Evolutionary conservation across 495 filamentous ascomycete species (phyloP).

Genomic region (Aspergillus homomorphus): DNA sequence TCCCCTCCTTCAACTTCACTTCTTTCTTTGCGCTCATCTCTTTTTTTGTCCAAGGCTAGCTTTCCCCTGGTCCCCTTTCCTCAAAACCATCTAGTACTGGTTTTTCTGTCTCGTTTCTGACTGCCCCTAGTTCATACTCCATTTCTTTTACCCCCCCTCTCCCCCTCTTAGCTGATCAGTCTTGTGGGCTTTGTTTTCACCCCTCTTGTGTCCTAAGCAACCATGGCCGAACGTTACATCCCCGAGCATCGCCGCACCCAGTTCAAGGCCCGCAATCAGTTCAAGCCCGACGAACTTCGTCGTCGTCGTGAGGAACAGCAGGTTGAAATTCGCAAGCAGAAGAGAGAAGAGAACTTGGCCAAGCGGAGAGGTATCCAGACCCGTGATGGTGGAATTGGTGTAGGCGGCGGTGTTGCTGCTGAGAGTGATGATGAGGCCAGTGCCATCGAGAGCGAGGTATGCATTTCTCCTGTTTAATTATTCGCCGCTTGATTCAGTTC

Average conservation of each 20-base stretch:
- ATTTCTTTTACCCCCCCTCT: constrained; percentile 19
- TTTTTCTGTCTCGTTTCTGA: constrained; percentile 34
- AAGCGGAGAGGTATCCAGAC: constrained; percentile 92
- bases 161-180: constrained; percentile 8
- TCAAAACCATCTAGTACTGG: constrained; percentile 26
- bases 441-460: constrained; percentile 94
- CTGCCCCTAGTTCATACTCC: constrained; percentile 28
- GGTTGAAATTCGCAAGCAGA: constrained; percentile 97
- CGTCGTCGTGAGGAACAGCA: constrained; percentile 98
- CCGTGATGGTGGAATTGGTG: constrained; percentile 67
- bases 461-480: constrained; percentile 32
- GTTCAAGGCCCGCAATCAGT: constrained; percentile 98
- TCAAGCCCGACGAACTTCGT: constrained; percentile 97
- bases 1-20: constrained; percentile 21
- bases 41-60: constrained; percentile 13
- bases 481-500: constrained; percentile 3
- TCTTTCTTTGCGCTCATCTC: constrained; percentile 13
- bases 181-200: constrained; percentile 36
- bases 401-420: constrained; percentile 80
- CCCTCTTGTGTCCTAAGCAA: constrained; percentile 40
- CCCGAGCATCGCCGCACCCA: constrained; percentile 98
- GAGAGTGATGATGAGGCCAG: constrained; percentile 97
- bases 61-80: constrained; percentile 4
- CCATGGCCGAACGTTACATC: constrained; percentile 98
- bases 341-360: constrained; percentile 96